Conservation (phyloP, 345 rosid genomes). For the Melaleuca alternifolia region DNA sequence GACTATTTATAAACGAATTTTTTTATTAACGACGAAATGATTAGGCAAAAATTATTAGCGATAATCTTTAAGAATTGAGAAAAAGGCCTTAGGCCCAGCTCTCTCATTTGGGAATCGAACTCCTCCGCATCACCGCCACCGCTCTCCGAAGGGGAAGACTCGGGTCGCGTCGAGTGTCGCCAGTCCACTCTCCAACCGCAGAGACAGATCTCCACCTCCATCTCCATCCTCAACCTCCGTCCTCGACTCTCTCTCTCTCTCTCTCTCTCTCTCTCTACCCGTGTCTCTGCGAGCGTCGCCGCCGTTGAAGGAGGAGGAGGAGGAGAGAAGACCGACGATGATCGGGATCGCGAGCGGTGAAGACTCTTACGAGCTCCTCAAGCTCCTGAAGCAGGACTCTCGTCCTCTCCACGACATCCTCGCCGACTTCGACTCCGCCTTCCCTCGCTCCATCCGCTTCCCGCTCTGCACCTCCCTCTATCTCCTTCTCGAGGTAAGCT, state of each 20-base stretch:
- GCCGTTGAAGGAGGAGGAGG: background rate
- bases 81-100: background rate
- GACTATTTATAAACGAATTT: too few relatives aligned
- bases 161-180: background rate
- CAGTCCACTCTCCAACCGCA: background rate
- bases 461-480: slow-evolving; percentile 47
- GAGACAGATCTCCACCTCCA: background rate
- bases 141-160: background rate
- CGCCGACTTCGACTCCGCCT: slow-evolving; percentile 45
- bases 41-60: too few relatives aligned
- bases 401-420: slow-evolving; percentile 39
- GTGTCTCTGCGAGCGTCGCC: background rate
- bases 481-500: slow-evolving; percentile 42
- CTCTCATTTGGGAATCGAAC: background rate
- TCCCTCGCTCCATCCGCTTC: slow-evolving; percentile 31
- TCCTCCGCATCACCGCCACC: background rate
- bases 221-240: too few relatives aligned
- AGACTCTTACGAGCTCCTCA: slow-evolving; percentile 33
- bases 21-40: too few relatives aligned
- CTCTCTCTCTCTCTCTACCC: background rate
- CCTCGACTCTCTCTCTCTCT: background rate
- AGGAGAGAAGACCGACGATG: slow-evolving; percentile 18
- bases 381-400: slow-evolving; percentile 43
- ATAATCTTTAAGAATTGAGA: too few relatives aligned
- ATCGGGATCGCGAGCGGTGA: slow-evolving; percentile 18